A percentile compares a stretch with the other conserved stretches of the same genome.
phyloP scores from a whole-genome alignment of 345 rosid genomes.

The Dovyalis caffra region DNA sequence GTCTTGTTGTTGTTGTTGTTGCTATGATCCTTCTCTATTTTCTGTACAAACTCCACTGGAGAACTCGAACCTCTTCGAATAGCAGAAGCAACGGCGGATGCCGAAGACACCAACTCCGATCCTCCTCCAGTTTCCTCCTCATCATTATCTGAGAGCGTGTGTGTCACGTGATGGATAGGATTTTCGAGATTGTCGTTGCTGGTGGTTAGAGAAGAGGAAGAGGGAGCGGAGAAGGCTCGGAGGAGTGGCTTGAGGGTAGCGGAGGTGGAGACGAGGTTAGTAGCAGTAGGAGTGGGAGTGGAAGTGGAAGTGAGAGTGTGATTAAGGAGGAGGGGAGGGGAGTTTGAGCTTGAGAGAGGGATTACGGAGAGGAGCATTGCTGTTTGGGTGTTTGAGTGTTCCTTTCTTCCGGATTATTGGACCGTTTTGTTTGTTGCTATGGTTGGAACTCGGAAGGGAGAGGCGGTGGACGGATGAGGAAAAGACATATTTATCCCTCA shows the following conservation, averaged over 20 bases:
- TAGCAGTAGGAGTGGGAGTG: constrained; percentile 10
- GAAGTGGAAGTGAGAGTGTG: constrained; percentile 16
- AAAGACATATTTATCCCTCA: no score
- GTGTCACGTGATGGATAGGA: constrained; percentile 48
- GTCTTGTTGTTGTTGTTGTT: constrained; percentile 10
- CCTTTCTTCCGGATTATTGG: no score
- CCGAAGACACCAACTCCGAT: constrained; percentile 49
- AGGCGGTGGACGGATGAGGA: no score
- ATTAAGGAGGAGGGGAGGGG: constrained; percentile 19
- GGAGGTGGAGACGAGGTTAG: constrained; percentile 13
- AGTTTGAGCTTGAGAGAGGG: constrained; percentile 25
- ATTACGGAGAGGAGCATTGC: constrained; percentile 59
- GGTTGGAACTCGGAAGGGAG: no score
- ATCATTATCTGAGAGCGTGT: constrained; percentile 25
- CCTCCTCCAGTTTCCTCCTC: constrained; percentile 27
- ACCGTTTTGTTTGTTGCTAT: no score
- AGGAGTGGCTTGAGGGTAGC: constrained; percentile 18
- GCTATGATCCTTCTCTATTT: constrained; percentile 54
- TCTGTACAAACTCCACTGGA: constrained; percentile 71
- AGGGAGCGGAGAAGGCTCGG: constrained; percentile 31
- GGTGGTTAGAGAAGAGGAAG: constrained; percentile 7
- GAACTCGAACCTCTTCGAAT: constrained; percentile 63
- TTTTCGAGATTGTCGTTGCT: neutral
- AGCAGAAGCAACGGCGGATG: constrained; percentile 74
- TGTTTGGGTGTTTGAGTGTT: neutral